A percentile compares a stretch with the other conserved stretches of the same genome.
phyloP scores from a whole-genome alignment of 768 basidiomycete genomes.

The Kwoniella dendrophila region DNA sequence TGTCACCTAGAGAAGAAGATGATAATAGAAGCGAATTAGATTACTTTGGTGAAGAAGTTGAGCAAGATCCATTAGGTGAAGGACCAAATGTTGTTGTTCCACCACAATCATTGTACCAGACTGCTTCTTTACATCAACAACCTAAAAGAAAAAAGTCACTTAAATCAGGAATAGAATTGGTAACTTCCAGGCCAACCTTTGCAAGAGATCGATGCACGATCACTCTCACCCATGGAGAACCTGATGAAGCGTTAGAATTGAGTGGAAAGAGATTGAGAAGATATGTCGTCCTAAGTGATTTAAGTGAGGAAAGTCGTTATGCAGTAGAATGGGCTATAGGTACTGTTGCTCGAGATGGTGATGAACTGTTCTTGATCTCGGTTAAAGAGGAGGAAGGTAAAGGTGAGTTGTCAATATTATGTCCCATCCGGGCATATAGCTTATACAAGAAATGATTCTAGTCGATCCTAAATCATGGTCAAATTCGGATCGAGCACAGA shows the following conservation, averaged over 20 bases:
- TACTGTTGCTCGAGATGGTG: conserved; percentile 90
- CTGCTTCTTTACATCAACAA: conserved; percentile 25
- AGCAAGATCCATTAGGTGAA: conserved; percentile 82
- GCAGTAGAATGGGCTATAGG: conserved; percentile 98
- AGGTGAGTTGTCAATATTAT: conserved; percentile 60
- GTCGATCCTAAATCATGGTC: conserved; percentile 65
- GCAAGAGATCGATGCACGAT: conserved; percentile 92
- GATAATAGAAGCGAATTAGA: conserved; percentile 42
- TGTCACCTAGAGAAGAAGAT: conserved; percentile 20
- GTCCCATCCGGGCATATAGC: neutral
- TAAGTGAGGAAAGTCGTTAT: conserved; percentile 90
- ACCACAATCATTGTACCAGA: conserved; percentile 44
- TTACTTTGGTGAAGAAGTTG: conserved; percentile 60
- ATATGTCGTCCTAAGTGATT: conserved; percentile 90
- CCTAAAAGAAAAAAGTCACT: conserved; percentile 29
- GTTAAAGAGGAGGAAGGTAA: conserved; percentile 91
- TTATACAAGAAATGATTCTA: conserved; percentile 64
- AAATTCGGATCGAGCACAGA: conserved; percentile 67
- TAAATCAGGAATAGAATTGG: conserved; percentile 56
- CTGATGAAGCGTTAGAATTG: conserved; percentile 62
- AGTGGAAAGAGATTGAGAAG: conserved; percentile 64
- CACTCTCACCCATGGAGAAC: conserved; percentile 81
- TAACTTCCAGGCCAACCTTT: conserved; percentile 77
- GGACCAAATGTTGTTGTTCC: conserved; percentile 58
- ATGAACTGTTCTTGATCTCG: conserved; percentile 83